Evolutionary conservation across 176 grass and related monocot species (phyloP).

Genomic region (Oryza rufipogon): DNA sequence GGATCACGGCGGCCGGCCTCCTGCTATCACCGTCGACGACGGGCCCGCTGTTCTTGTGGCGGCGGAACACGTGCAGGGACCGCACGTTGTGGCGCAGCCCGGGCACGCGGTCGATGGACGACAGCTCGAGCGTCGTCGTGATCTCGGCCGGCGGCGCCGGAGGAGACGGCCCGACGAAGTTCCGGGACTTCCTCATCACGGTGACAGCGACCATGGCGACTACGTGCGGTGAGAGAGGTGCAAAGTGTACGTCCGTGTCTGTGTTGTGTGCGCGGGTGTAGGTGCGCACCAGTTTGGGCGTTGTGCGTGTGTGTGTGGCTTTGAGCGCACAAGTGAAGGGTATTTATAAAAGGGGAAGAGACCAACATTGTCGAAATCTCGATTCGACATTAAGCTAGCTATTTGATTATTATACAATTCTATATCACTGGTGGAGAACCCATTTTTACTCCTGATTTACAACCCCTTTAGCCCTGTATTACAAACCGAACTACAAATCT

Average conservation of each 20-base stretch:
- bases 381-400: too few species aligned
- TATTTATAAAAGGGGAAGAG: constrained; percentile 11
- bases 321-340: background rate
- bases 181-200: constrained; percentile 38
- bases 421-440: too few species aligned
- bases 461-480: too few species aligned
- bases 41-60: background rate
- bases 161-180: constrained; percentile 39
- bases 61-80: constrained; percentile 67
- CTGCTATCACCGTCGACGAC: background rate
- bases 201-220: constrained; percentile 29
- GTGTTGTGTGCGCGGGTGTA: too few species aligned
- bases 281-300: background rate
- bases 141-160: background rate
- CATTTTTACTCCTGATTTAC: too few species aligned
- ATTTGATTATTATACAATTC: too few species aligned
- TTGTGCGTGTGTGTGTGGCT: background rate
- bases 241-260: background rate
- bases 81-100: constrained; percentile 64
- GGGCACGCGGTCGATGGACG: constrained; percentile 63
- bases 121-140: constrained; percentile 41
- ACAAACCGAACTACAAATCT: too few species aligned
- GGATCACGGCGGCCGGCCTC: constrained; percentile 52
- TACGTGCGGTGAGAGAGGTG: background rate
- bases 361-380: too few species aligned